Evolutionary conservation across 108 stramenopile species (phyloP), one percentile per base, ranked within the genome.

Genomic region (Skeletonema grethae): DNA sequence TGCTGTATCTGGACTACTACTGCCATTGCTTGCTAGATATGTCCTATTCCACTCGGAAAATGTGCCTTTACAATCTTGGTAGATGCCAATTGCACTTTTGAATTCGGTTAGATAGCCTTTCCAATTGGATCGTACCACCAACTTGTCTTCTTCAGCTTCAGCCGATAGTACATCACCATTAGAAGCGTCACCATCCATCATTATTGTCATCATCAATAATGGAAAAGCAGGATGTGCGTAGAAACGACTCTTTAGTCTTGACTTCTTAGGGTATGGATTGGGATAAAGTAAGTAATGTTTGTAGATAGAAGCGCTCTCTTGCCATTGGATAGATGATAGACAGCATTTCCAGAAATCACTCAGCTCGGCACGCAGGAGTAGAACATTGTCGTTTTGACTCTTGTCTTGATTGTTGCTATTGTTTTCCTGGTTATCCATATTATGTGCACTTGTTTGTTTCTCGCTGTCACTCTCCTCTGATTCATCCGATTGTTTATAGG

Each of bases 151-250:
- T 22, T 64, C 66, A 15, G 72, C 65, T 22, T 64, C 66, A 15
- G 72, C 36, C 18, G 68, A 55, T 35, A 91, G 65, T 48, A 32
- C 63, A 10, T 55, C 50, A 5, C 32, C 39, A 43, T 64, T 18
- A 18, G 46, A 18, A 16, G 18, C 10, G 18, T 24, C 20, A 32
- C 29, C 39, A 32, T 67, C 30, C 63, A 35, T 57, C 38, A 46
- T 56, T 7, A 79, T 24, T 32, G 78, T 72, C 45, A 68, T 46
- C 78, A 79, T 79, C 34, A 97, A 61, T 62, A 95, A 59, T 12
- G 96, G 95, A 65, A 97, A 96, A 59, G 81, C 55, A 15, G 96
- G 86, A 65, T 97, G 96, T 13, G 86, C 96, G 75, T 97, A 95
- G 84, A 86, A 96, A 28, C 96, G 87, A 30, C 69, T 60, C 53